A percentile compares a stretch with the other conserved stretches of the same genome.
These are phyloP conservation scores for Penicillium rolfsii DNA, from an alignment of 2,329 filamentous ascomycete species.

Conservation along the genomic window DNA sequence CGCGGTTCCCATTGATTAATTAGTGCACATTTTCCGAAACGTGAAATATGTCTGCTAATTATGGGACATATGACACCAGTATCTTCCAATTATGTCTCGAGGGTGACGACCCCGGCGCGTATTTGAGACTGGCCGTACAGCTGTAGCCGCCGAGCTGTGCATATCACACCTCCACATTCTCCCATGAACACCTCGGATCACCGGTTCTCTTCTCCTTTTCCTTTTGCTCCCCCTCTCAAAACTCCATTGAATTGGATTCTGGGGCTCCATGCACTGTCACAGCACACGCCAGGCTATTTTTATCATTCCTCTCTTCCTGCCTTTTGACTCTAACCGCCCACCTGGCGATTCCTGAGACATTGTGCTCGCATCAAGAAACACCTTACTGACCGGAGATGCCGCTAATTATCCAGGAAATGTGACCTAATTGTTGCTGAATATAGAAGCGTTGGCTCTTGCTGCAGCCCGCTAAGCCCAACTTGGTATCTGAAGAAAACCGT, in stretches of 20 bases:
- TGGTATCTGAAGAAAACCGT: constrained; percentile 33
- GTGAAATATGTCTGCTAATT: constrained; percentile 26
- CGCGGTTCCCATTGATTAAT: background rate
- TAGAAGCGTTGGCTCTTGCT: constrained; percentile 32
- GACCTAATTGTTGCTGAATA: constrained; percentile 34
- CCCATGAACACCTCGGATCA: constrained; percentile 5
- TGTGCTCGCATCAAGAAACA: constrained; percentile 6
- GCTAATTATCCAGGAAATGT: constrained; percentile 31
- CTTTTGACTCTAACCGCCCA: constrained; percentile 24
- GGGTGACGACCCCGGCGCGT: constrained; percentile 29
- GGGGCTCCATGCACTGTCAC: constrained; percentile 17
- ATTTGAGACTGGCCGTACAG: constrained; percentile 25
- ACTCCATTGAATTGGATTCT: background rate
- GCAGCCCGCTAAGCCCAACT: constrained; percentile 29
- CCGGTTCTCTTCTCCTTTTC: constrained; percentile 1
- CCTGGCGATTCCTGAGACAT: constrained; percentile 26
- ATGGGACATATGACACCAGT: constrained; percentile 24
- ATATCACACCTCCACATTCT: constrained; percentile 23
- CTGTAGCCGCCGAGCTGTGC: constrained; percentile 29
- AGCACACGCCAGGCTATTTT: constrained; percentile 29
- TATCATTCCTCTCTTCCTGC: constrained; percentile 14
- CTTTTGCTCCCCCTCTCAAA: background rate
- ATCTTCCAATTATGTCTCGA: constrained; percentile 10
- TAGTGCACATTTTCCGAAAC: constrained; percentile 6
- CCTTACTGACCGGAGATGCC: constrained; percentile 14